phyloP scores from a whole-genome alignment of 805 yeast species.

The Spathaspora sp. region DNA sequence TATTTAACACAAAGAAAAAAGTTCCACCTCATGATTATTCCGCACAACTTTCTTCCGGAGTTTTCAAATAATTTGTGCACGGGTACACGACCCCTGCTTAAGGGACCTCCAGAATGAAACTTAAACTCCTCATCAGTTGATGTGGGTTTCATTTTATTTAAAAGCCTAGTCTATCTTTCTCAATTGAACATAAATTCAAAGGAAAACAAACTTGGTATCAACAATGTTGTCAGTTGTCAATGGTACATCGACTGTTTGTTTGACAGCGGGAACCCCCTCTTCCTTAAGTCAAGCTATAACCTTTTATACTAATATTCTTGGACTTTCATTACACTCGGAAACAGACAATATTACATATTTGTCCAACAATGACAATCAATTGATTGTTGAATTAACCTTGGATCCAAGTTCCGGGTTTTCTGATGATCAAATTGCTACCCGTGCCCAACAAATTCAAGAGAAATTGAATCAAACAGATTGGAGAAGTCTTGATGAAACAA shows the following conservation, averaged over 20 bases:
- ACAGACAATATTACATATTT: slow-evolving; percentile 14
- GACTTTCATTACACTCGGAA: slow-evolving; percentile 21
- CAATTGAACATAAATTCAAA: not conserved
- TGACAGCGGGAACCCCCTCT: slow-evolving; percentile 48
- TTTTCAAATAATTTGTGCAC: not conserved
- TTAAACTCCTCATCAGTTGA: not conserved
- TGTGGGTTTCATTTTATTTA: not conserved
- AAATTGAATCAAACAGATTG: slow-evolving; percentile 38
- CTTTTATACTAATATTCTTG: slow-evolving; percentile 54
- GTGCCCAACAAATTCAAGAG: slow-evolving; percentile 10
- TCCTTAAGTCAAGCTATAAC: slow-evolving; percentile 44
- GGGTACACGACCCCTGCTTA: not conserved
- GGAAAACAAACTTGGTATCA: not conserved
- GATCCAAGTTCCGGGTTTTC: slow-evolving; percentile 12
- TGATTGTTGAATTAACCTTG: slow-evolving; percentile 19
- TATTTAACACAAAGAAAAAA: too few species aligned
- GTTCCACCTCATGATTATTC: not conserved
- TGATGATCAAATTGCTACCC: slow-evolving; percentile 14
- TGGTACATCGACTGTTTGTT: slow-evolving; percentile 51
- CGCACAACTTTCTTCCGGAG: slow-evolving; percentile 1
- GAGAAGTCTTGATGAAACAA: slow-evolving; percentile 43
- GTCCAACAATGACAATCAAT: slow-evolving; percentile 17
- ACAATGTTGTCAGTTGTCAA: slow-evolving; percentile 40
- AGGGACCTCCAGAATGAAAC: not conserved
- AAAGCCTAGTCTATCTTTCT: not conserved